phyloP scores from a whole-genome alignment of 495 filamentous ascomycete genomes.

The Penicillium atrosanguineum region DNA sequence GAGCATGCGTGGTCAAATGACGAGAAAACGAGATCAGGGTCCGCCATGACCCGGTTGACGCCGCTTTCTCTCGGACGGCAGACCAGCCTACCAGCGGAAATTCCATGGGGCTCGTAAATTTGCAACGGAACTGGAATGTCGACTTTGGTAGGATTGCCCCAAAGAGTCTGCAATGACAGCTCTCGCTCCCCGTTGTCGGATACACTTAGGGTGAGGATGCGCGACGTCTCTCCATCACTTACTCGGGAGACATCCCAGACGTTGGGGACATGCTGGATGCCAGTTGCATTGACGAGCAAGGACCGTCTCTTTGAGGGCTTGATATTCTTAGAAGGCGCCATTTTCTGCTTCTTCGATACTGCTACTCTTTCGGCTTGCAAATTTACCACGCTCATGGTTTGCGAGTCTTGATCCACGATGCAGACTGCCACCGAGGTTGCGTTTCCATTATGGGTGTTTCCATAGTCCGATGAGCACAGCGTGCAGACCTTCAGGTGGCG shows the following conservation, averaged over 20 bases:
- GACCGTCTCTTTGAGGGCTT: conserved; percentile 29
- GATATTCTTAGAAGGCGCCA: conserved; percentile 24
- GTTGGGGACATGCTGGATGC: conserved; percentile 45
- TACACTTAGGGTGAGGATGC: conserved; percentile 68
- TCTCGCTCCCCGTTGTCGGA: conserved; percentile 59
- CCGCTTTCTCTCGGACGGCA: conserved; percentile 48
- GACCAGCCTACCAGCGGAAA: conserved; percentile 32
- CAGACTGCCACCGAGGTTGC: conserved; percentile 58
- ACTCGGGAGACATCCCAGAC: conserved; percentile 75
- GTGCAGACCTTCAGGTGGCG: conserved; percentile 61
- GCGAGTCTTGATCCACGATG: conserved; percentile 65
- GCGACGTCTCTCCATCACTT: conserved; percentile 63
- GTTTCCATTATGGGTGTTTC: conserved; percentile 24
- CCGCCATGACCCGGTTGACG: conserved; percentile 50
- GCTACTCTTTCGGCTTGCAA: conserved; percentile 45
- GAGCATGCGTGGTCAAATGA: conserved; percentile 43
- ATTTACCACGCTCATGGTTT: conserved; percentile 64
- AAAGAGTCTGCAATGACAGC: conserved; percentile 72
- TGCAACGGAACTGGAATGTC: conserved; percentile 48
- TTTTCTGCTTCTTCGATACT: conserved; percentile 28
- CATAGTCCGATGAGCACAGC: conserved; percentile 54
- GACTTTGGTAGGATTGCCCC: conserved; percentile 61
- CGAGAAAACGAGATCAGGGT: conserved; percentile 42
- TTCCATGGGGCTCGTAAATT: conserved; percentile 42
- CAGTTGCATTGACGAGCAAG: conserved; percentile 39